Base-by-base conservation (phyloP, 202 grass and related monocot species). In the Brachypodium distachyon region DNA sequence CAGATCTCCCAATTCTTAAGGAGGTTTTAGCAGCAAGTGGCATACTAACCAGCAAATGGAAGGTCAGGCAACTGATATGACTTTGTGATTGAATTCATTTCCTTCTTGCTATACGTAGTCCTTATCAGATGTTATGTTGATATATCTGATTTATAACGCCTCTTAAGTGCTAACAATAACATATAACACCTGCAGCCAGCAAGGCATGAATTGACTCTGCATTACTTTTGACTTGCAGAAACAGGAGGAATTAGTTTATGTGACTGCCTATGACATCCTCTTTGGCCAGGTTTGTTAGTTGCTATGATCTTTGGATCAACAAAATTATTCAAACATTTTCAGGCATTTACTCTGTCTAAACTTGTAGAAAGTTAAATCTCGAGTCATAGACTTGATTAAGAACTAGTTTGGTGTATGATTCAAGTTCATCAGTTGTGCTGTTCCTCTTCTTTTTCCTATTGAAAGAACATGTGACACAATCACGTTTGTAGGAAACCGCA, bases 201-300 rank as follows among this genome's bases (percentile, higher is more conserved):
- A 37, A 77, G 34, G 12, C 22, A 74, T 16, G 19, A 59, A 26
- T 34, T 70, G 6, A 82, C 50, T 33, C 41, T 32, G 3, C 4
- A 48, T 51, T 79, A 34, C 29, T n/a, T 61, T 56, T 79, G 26
- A 42, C 46, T 83, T 85, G 70, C 85, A 98, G 91, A 94, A 81
- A 88, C 95, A 94, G 53, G 87, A 90, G 48, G 95, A 94, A 63
- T 82, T 98, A 67, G 80, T 95, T 14, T 85, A 70, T 67, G 87
- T 98, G 55, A 92, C 89, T 61, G 53, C 84, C 25, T 98, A 98
- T 10, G 95, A 94, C 80, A 84, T 94, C 80, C 87, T 94, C 31
- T 94, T 98, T 71, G 91, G 95, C 59, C 89, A 94, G 91, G 95
- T 98, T 53, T 72, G 89, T 88, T 32, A 40, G 76, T 87, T 72